Evolutionary conservation across 2,329 filamentous ascomycete species (phyloP), one percentile per base, ranked within the genome.

Genomic region (Aspergillus texensis): DNA sequence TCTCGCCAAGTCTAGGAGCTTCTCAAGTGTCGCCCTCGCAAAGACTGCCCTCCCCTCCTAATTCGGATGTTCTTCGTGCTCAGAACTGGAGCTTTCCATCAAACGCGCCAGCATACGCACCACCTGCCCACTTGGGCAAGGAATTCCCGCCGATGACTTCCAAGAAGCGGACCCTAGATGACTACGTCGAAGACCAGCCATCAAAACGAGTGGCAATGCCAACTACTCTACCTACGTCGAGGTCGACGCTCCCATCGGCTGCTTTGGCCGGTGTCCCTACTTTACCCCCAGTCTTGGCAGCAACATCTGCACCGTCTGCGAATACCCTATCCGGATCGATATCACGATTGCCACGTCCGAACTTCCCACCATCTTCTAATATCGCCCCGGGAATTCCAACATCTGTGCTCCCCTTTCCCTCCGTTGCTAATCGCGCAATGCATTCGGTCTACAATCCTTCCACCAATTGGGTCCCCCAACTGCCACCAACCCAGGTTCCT

Each of bases 351-450:
- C 88, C 91, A 19, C 84, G 90, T 4, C 91, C 91, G 28, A 91
- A 89, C 65, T 83, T 94, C n/a, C 86, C 88, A 10, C 80, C 91
- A 50, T 85, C 89, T 60, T 87, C 87, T 2, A 81, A 72, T 60
- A 57, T 62, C 72, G 81, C 79, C 62, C 72, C 78, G 11, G 62
- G 73, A 21, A 69, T 79, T 45, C 74, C 78, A 10, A 77, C 79
- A 46, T 85, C 79, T 79, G 57, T 72, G 12, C 71, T 74, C 50
- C 88, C 90, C 26, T 80, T 91, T 11, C 88, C 89, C 16, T 85
- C 89, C 2, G 77, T 91, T 19, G 85, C 85, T 16, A 80, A 85
- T 14, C 87, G 91, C 56, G 87, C 92, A 10, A 94, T 96, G 89
- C 85, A 90, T 8, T 88, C 91, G 3, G 60, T 93, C 1, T 97